phyloP scores from a whole-genome alignment of 2,329 filamentous ascomycete genomes.

The Fusarium lyarnte region DNA sequence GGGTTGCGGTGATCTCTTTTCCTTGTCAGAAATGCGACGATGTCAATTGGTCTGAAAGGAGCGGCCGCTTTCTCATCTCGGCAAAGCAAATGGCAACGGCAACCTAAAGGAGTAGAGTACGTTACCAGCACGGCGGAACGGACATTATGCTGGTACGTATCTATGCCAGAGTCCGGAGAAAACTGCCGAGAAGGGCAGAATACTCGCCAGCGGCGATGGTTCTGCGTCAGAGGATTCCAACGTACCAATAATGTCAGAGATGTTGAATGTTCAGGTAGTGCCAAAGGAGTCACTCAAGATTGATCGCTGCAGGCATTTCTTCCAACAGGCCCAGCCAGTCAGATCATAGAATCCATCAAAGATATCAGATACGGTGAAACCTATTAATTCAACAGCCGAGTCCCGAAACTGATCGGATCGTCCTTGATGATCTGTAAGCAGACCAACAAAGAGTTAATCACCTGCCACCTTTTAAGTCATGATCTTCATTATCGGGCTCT shows the following conservation, averaged over 20 bases:
- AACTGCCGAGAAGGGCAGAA: conserved; percentile 36
- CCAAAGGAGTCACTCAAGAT: conserved; percentile 19
- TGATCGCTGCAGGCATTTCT: conserved; percentile 36
- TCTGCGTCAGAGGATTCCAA: conserved; percentile 34
- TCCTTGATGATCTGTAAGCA: conserved; percentile 7
- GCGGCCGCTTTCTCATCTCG: conserved; percentile 31
- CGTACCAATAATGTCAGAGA: conserved; percentile 1
- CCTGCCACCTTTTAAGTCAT: conserved; percentile 14
- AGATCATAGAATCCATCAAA: neutral
- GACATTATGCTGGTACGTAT: conserved; percentile 8
- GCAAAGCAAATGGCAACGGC: conserved; percentile 7
- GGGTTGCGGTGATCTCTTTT: conserved; percentile 22
- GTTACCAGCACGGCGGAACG: conserved; percentile 41
- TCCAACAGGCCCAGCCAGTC: neutral
- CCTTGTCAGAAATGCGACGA: conserved; percentile 30
- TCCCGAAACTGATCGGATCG: neutral
- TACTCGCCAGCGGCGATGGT: conserved; percentile 5
- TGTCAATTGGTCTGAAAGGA: conserved; percentile 10
- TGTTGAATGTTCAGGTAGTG: conserved; percentile 26
- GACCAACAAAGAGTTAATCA: neutral
- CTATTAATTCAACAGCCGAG: neutral
- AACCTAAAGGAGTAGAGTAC: conserved; percentile 10
- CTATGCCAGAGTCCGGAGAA: conserved; percentile 21
- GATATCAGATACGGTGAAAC: neutral
- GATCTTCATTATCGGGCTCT: conserved; percentile 8